These are phyloP conservation scores for Candida tunisiensis DNA, from an alignment of 1,139 yeast species.

Conservation along the genomic window DNA sequence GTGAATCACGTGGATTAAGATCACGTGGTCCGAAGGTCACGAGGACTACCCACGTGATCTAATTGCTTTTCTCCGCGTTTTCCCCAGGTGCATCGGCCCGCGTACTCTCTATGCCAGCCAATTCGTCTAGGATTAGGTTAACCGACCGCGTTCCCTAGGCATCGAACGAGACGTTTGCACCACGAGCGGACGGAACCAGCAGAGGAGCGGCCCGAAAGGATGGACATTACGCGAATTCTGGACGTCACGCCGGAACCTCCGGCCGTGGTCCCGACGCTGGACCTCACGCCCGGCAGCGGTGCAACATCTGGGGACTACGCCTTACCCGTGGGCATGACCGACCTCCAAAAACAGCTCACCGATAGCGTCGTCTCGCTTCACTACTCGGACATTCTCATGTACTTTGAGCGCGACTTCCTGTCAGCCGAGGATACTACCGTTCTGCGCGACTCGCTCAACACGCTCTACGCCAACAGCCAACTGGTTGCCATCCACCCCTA, in stretches of 20 bases:
- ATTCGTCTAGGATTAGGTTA: no score
- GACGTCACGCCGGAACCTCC: slow-evolving; percentile 71
- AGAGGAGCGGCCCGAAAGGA: slow-evolving; percentile 10
- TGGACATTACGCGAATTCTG: slow-evolving; percentile 64
- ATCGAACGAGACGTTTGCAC: no score
- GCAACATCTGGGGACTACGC: slow-evolving; percentile 50
- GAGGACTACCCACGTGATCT: no score
- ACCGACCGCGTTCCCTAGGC: no score
- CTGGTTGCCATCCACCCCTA: slow-evolving; percentile 83
- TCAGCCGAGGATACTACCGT: slow-evolving; percentile 25
- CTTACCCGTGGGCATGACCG: slow-evolving; percentile 76
- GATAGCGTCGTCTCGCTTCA: slow-evolving; percentile 87
- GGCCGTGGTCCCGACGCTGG: slow-evolving; percentile 14
- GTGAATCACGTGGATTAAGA: no score
- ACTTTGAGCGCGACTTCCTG: slow-evolving; percentile 47
- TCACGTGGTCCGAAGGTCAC: no score
- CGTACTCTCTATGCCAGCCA: no score
- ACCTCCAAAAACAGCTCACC: slow-evolving; percentile 78
- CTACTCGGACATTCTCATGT: slow-evolving; percentile 76
- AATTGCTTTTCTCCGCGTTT: no score
- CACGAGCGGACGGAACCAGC: no score
- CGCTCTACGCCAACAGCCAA: slow-evolving; percentile 59
- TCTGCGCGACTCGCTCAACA: slow-evolving; percentile 28
- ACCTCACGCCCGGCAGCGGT: slow-evolving; percentile 4
- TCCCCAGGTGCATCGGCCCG: no score